phyloP scores from a whole-genome alignment of 306 rosid species.

The Fragaria ananassa region DNA sequence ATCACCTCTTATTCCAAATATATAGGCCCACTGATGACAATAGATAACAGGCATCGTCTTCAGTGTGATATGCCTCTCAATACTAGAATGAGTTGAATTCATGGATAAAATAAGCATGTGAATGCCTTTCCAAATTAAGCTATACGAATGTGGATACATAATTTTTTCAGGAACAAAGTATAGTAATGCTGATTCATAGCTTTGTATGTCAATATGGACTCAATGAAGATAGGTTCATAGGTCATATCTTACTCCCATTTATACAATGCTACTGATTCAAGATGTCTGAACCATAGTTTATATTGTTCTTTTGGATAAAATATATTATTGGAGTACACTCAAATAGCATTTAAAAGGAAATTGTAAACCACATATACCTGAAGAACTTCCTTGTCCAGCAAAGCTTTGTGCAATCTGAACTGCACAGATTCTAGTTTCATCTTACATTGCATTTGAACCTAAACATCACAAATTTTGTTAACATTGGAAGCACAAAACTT shows the following conservation, averaged over 20 bases:
- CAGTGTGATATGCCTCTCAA: not conserved
- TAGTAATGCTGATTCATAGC: not conserved
- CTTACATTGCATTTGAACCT: conserved; percentile 93
- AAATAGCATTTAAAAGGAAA: not conserved
- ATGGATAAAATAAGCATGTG: not conserved
- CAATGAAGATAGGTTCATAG: not conserved
- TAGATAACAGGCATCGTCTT: not conserved
- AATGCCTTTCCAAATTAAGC: not conserved
- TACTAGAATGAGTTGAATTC: not conserved
- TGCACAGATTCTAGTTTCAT: conserved; percentile 76
- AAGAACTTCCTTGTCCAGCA: conserved; percentile 72
- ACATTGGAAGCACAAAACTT: not conserved
- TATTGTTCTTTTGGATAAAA: too few species aligned
- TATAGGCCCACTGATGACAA: not conserved
- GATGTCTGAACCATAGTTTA: not conserved
- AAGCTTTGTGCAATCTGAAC: conserved; percentile 62
- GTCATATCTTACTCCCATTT: not conserved
- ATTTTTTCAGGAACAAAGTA: not conserved
- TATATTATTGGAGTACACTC: not conserved
- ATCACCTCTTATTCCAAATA: not conserved
- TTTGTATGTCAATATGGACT: not conserved
- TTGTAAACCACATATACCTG: conserved; percentile 49
- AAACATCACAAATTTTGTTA: conserved; percentile 13
- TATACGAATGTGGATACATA: not conserved
- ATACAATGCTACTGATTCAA: not conserved